phyloP scores from a whole-genome alignment of 345 rosid genomes.

The Eucalyptus rudis region DNA sequence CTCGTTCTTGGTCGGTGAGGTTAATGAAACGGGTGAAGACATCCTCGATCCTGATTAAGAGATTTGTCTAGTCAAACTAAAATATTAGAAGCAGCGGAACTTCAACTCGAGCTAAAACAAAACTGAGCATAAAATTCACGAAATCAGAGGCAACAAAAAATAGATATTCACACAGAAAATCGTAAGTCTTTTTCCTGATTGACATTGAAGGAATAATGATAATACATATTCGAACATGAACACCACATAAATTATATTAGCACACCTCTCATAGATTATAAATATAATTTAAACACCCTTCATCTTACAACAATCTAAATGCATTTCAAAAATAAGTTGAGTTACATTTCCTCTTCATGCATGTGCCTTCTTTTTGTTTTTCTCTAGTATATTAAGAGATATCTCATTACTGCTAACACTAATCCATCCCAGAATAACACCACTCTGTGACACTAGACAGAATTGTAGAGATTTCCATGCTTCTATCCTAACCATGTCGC shows the following conservation, averaged over 20 bases:
- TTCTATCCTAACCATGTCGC: not conserved
- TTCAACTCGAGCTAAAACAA: not conserved
- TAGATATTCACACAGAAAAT: not conserved
- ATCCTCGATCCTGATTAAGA: slow-evolving; percentile 45
- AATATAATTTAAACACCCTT: not conserved
- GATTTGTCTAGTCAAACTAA: not conserved
- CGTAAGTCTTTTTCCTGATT: not conserved
- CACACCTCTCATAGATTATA: not conserved
- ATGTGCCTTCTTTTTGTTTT: not conserved
- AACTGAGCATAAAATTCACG: not conserved
- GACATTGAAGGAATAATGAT: not conserved
- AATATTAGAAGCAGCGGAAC: not conserved
- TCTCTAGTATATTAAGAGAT: not conserved
- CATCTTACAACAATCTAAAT: not conserved
- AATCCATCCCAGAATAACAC: not conserved
- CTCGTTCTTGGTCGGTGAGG: slow-evolving; percentile 62
- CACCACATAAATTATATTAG: not conserved
- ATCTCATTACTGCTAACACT: not conserved
- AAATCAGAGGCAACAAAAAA: not conserved
- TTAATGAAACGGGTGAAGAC: slow-evolving; percentile 50
- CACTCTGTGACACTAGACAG: not conserved
- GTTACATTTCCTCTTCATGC: not conserved
- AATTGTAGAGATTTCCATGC: not conserved
- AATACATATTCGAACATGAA: not conserved
- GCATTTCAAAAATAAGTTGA: not conserved